phyloP scores from a whole-genome alignment of 1,284 basidiomycete species.

The Rhodotorula mucilaginosa region DNA sequence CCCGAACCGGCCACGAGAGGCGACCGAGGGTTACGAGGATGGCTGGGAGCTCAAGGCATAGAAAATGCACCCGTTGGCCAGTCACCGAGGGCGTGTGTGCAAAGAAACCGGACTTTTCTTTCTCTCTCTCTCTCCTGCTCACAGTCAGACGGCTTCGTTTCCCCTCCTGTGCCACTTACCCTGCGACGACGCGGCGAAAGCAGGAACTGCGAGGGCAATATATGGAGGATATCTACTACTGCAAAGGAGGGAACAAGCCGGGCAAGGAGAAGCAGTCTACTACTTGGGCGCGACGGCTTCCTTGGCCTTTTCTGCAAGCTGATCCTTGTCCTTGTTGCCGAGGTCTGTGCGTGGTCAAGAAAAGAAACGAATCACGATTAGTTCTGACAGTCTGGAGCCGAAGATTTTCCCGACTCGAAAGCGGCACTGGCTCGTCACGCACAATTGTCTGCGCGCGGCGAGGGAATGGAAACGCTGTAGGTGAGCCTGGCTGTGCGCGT shows the following conservation, averaged over 20 bases:
- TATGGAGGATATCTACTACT: not conserved
- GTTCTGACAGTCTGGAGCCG: not conserved
- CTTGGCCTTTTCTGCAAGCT: slow-evolving; percentile 22
- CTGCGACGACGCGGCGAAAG: not conserved
- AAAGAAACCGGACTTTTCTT: not conserved
- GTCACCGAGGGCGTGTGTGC: not conserved
- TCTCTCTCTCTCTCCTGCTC: not conserved
- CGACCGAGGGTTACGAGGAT: slow-evolving; percentile 42
- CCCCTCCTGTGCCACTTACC: no score
- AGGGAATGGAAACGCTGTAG: not conserved
- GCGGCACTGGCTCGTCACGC: not conserved
- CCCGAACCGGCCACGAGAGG: slow-evolving; percentile 40
- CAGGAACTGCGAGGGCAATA: not conserved
- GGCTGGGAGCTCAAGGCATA: slow-evolving; percentile 33
- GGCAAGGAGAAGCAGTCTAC: no score
- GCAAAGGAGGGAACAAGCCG: not conserved
- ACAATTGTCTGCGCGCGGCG: slow-evolving; percentile 28
- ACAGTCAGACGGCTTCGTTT: no score
- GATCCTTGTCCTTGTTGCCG: slow-evolving; percentile 23
- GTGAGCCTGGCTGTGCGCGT: not conserved
- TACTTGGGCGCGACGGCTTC: slow-evolving; percentile 15
- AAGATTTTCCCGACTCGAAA: not conserved
- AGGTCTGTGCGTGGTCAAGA: slow-evolving; percentile 15
- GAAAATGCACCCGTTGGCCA: not conserved
- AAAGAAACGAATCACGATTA: not conserved